Evolutionary conservation across 176 grass and related monocot species (phyloP).

Genomic region (Triticum urartu): DNA sequence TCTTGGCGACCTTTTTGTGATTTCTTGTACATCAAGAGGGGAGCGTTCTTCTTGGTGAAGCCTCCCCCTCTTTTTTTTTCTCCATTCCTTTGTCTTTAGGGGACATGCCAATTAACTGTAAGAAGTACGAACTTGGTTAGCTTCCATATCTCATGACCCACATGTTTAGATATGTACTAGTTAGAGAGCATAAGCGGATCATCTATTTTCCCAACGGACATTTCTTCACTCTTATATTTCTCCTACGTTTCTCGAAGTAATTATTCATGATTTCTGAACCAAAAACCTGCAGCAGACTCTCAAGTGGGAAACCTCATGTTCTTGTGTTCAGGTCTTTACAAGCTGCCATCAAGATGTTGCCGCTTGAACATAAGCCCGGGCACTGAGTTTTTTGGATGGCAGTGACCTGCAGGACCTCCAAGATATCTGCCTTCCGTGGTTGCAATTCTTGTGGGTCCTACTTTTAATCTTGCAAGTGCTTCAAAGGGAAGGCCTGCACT

Average conservation of each 20-base stretch:
- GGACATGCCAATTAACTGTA: not conserved
- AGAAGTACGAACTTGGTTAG: not conserved
- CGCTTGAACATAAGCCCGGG: slow-evolving; percentile 33
- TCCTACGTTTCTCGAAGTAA: not conserved
- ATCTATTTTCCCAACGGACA: not conserved
- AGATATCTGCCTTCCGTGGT: not conserved
- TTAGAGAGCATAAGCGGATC: not conserved
- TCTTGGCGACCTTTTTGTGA: not conserved
- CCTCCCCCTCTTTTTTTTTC: not conserved
- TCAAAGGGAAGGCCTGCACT: not conserved
- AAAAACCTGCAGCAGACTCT: not conserved
- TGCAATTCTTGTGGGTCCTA: slow-evolving; percentile 7
- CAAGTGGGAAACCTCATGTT: not conserved
- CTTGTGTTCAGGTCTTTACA: not conserved
- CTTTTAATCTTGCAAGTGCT: slow-evolving; percentile 26
- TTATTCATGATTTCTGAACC: not conserved
- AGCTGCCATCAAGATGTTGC: slow-evolving; percentile 36
- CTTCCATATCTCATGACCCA: not conserved
- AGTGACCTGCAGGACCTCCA: not conserved
- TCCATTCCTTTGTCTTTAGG: not conserved
- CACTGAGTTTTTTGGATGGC: slow-evolving; percentile 12
- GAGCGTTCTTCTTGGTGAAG: not conserved
- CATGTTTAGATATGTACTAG: not conserved
- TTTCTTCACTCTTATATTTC: not conserved
- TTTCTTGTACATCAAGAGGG: not conserved